Evolutionary conservation across 352 stramenopile genomes (phyloP).

Genomic region (Blastocystis sp.): DNA sequence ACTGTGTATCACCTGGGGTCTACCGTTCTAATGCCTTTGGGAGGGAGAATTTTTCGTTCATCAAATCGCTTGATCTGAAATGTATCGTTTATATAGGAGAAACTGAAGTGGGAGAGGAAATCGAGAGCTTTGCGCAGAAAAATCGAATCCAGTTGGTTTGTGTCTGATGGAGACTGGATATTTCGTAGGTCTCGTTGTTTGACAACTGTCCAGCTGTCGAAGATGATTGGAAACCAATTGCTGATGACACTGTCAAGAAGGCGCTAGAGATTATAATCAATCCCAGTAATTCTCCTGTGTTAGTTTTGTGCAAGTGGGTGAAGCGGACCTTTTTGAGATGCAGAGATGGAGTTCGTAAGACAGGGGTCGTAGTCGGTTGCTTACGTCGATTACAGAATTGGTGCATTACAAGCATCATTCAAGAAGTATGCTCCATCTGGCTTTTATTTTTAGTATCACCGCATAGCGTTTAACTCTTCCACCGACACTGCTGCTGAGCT

Average conservation of each 20-base stretch:
- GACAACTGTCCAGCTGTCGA: neutral
- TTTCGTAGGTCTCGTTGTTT: neutral
- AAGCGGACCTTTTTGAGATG: neutral
- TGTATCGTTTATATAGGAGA: slow-evolving; percentile 29
- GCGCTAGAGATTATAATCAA: neutral
- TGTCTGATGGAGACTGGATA: neutral
- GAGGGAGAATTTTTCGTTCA: neutral
- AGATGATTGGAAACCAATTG: slow-evolving; percentile 49
- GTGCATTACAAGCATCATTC: slow-evolving; percentile 58
- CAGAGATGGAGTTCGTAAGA: slow-evolving; percentile 10
- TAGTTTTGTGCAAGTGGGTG: slow-evolving; percentile 28
- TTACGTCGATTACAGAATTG: slow-evolving; percentile 6
- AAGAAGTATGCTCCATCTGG: neutral
- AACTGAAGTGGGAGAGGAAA: neutral
- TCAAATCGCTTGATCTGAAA: slow-evolving; percentile 17
- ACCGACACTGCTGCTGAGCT: neutral
- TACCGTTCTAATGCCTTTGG: slow-evolving; percentile 16
- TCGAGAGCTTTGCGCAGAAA: neutral
- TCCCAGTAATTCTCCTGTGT: neutral
- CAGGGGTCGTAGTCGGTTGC: slow-evolving; percentile 22
- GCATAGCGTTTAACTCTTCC: neutral
- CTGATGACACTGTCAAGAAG: slow-evolving; percentile 11
- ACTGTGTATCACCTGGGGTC: neutral
- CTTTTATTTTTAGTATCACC: neutral
- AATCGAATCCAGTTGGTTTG: neutral